These are phyloP conservation scores for Vitis cinerea DNA, from an alignment of 164 flowering plant genomes.

Conservation along the genomic window DNA sequence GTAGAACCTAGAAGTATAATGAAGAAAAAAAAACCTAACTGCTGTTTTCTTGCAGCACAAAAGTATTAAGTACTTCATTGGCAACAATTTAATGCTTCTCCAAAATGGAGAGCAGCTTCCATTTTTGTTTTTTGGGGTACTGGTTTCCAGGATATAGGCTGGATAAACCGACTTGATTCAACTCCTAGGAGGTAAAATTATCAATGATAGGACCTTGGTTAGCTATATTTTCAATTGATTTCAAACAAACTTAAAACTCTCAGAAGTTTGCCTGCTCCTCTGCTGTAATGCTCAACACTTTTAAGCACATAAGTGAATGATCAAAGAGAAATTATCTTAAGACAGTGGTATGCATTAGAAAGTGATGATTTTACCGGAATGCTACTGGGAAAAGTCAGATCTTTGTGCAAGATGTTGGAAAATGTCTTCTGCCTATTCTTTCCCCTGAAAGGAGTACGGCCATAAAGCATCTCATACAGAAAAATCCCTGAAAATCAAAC, in stretches of 20 bases:
- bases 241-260: too few species aligned
- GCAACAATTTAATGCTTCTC: background rate
- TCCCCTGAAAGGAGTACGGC: constrained; percentile 97
- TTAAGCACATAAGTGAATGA: background rate
- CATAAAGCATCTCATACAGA: constrained; percentile 96
- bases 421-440: constrained; percentile 95
- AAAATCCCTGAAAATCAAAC: constrained; percentile 58
- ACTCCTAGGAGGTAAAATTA: background rate
- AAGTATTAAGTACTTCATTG: background rate
- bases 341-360: background rate
- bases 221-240: too few species aligned
- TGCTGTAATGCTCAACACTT: too few species aligned
- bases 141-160: too few species aligned
- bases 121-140: background rate
- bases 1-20: background rate
- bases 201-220: too few species aligned
- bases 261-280: too few species aligned
- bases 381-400: constrained; percentile 94
- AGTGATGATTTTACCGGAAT: constrained; percentile 55
- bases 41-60: too few species aligned
- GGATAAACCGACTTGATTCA: background rate
- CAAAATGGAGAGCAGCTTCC: background rate
- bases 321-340: background rate
- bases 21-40: too few species aligned
- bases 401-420: constrained; percentile 86